Base-by-base conservation (phyloP, 1,284 basidiomycete species). In the Spongispora temasekensis region DNA sequence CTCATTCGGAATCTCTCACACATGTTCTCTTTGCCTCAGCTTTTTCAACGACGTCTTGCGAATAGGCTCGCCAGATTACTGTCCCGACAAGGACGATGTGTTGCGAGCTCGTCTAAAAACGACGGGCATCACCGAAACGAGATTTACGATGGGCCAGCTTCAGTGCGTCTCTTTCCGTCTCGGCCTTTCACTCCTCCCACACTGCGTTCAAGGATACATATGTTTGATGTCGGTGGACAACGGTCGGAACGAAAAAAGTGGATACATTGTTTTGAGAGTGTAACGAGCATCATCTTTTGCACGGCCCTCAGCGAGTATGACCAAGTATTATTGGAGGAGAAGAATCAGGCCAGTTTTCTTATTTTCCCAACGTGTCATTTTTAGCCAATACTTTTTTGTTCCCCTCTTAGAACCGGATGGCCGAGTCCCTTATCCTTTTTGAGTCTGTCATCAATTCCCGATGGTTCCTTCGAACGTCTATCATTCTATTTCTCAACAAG, bases 391-490 rank as follows among this genome's bases (percentile, higher is more conserved):
- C n/a, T 52, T 52, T 9, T 15, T 15, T 52, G 27, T 37, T 35
- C 34, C 4, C 17, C 4, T 46, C 8, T 1, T 75, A 96, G 90
- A 98, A 98, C 75, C 91, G 95, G 27, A 98, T 99, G 96, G 86
- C 86, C 23, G 97, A 99, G 75, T 94, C 92, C 0, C 82, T 99
- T 0, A 87, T 95, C 7, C 83, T 99, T 12, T 99, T 99, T 69
- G 95, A 98, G 76, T 91, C 89, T 2, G 93, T 99, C 37, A 95
- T 98, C 81, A 98, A 98, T 78, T 95, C 94, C n/a, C 81, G 94
- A 53, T 98, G 97, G 97, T 99, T 99, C 81, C 78, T 94, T 30
- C 84, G 94, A 54, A 96, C 94, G 17, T 94, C 92, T 0, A 93
- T 98, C 61, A 97, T 98, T 67, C 76, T 98, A 19, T 96, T 97